phyloP scores from a whole-genome alignment of 1,139 yeast species.

The Magnusiomyces ingens region DNA sequence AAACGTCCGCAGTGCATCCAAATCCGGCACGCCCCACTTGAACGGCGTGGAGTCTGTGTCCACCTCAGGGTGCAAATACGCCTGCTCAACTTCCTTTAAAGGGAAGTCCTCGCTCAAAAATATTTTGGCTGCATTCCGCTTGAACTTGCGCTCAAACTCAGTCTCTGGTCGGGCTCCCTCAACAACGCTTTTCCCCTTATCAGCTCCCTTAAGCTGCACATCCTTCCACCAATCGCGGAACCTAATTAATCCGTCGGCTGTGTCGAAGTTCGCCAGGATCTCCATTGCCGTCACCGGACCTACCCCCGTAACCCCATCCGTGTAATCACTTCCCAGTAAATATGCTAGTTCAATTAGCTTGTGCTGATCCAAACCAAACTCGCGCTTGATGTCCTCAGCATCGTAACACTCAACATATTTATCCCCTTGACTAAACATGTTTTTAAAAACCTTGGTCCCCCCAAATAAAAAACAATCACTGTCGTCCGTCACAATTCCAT shows the following conservation, averaged over 20 bases:
- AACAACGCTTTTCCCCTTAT: conserved; percentile 16
- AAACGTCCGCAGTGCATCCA: conserved; percentile 69
- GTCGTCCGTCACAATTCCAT: conserved; percentile 95
- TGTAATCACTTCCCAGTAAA: conserved; percentile 86
- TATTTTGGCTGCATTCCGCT: conserved; percentile 55
- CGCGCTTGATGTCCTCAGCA: conserved; percentile 49
- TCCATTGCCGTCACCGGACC: conserved; percentile 95
- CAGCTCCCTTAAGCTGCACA: conserved; percentile 35
- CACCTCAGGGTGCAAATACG: conserved; percentile 74
- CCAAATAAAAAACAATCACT: conserved; percentile 96
- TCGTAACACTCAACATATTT: conserved; percentile 86
- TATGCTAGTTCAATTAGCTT: conserved; percentile 73
- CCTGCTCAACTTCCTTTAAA: conserved; percentile 57
- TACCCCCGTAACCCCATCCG: conserved; percentile 83
- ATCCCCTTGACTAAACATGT: conserved; percentile 82
- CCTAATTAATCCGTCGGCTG: conserved; percentile 30
- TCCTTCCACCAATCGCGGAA: conserved; percentile 54
- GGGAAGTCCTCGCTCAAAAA: conserved; percentile 63
- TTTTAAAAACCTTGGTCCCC: conserved; percentile 75
- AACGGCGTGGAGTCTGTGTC: conserved; percentile 72
- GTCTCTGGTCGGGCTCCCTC: conserved; percentile 14
- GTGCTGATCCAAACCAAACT: conserved; percentile 57
- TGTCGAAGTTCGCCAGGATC: conserved; percentile 77
- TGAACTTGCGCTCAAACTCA: conserved; percentile 40
- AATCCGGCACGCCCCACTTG: conserved; percentile 85